Evolutionary conservation across 1,284 basidiomycete genomes (phyloP).

Genomic region (Porphyrellus sp.): DNA sequence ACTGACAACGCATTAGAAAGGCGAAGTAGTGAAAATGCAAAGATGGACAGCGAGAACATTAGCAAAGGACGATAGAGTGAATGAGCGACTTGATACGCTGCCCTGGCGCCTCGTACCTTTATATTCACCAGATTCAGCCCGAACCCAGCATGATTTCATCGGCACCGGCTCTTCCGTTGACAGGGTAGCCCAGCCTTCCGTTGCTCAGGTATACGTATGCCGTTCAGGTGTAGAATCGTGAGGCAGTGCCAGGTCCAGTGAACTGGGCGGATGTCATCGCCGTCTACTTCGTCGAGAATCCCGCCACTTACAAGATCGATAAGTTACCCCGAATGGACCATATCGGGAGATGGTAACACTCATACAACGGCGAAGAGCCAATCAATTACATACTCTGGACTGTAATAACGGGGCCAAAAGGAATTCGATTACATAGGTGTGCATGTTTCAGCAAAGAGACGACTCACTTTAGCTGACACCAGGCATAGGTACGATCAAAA

Average conservation of each 20-base stretch:
- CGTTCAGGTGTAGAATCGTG: too few relatives aligned
- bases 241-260: background rate
- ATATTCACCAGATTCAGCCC: conserved; percentile 6
- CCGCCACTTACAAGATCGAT: too few relatives aligned
- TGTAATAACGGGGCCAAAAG: too few relatives aligned
- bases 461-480: too few relatives aligned
- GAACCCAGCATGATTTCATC: too few relatives aligned
- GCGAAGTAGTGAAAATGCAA: conserved; percentile 13
- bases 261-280: background rate
- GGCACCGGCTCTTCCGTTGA: background rate
- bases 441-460: background rate
- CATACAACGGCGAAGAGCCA: background rate
- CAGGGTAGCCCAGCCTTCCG: background rate
- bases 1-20: conserved; percentile 6
- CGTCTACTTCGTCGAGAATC: background rate
- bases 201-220: background rate
- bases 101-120: background rate
- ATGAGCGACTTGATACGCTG: background rate
- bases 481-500: background rate
- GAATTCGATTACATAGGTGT: too few relatives aligned
- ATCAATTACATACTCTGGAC: too few relatives aligned
- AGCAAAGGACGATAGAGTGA: background rate
- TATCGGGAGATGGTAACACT: background rate
- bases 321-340: background rate
- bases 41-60: conserved; percentile 9